phyloP scores from a whole-genome alignment of 495 filamentous ascomycete species.

The Opeltia flavorubescens region DNA sequence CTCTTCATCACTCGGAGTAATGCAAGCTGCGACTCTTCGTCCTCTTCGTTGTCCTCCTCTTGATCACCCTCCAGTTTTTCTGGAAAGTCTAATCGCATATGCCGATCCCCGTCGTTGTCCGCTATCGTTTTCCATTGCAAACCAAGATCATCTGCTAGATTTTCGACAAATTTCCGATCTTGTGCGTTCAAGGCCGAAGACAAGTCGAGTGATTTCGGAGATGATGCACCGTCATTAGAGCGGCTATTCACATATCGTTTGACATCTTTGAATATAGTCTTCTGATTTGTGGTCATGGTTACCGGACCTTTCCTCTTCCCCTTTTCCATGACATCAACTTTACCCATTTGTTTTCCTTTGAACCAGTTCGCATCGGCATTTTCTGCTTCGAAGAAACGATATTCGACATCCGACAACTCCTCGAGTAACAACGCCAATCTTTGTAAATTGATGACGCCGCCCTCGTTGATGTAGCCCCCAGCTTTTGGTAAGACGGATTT shows the following conservation, averaged over 20 bases:
- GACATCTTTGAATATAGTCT: constrained; percentile 64
- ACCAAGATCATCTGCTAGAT: constrained; percentile 68
- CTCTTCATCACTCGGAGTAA: constrained; percentile 69
- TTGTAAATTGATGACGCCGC: constrained; percentile 75
- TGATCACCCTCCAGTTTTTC: constrained; percentile 39
- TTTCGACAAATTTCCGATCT: constrained; percentile 85
- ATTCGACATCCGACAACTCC: constrained; percentile 72
- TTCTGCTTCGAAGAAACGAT: constrained; percentile 82
- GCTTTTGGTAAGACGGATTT: constrained; percentile 76
- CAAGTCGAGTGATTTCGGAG: constrained; percentile 49
- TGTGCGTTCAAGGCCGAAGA: constrained; percentile 60
- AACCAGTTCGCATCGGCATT: constrained; percentile 84
- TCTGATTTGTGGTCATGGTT: constrained; percentile 68
- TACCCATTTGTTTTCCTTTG: constrained; percentile 60
- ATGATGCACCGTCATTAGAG: constrained; percentile 19
- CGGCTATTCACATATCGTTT: constrained; percentile 66
- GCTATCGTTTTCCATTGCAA: constrained; percentile 69
- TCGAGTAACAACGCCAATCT: constrained; percentile 67
- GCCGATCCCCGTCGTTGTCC: constrained; percentile 64
- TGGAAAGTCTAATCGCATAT: constrained; percentile 62
- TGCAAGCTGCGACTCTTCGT: constrained; percentile 76
- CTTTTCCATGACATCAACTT: constrained; percentile 47
- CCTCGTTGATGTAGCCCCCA: constrained; percentile 93
- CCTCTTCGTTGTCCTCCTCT: constrained; percentile 50
- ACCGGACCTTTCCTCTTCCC: constrained; percentile 44